phyloP scores from a whole-genome alignment of 2,329 filamentous ascomycete genomes.

The Lithohypha guttulata region DNA sequence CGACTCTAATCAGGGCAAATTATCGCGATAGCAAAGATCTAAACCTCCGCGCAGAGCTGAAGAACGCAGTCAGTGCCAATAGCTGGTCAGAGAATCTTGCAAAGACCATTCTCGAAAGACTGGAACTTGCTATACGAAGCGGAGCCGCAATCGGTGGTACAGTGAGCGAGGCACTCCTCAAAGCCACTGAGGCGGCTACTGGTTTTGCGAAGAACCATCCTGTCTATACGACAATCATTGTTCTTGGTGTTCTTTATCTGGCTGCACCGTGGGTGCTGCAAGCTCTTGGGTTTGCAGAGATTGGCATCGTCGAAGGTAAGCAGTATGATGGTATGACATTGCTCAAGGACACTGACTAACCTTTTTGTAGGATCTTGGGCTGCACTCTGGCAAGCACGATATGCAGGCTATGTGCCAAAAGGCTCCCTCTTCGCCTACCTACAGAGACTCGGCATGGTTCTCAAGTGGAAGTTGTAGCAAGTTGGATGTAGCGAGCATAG shows the following conservation, averaged over 20 bases:
- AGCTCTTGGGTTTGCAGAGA: conserved; percentile 22
- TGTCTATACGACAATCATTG: conserved; percentile 21
- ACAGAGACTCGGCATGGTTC: conserved; percentile 34
- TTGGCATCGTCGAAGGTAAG: conserved; percentile 21
- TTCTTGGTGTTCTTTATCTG: conserved; percentile 21
- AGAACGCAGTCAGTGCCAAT: conserved; percentile 11
- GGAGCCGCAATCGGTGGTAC: conserved; percentile 14
- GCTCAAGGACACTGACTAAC: conserved; percentile 2
- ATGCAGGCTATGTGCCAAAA: conserved; percentile 31
- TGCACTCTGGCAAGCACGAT: conserved; percentile 30
- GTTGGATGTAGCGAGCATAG: too few relatives aligned
- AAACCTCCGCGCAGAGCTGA: neutral
- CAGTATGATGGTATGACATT: neutral
- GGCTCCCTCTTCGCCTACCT: conserved; percentile 34
- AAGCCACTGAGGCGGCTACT: conserved; percentile 14
- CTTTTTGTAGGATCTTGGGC: conserved; percentile 28
- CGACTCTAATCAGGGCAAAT: neutral
- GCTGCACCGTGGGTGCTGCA: conserved; percentile 23
- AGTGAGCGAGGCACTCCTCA: conserved; percentile 14
- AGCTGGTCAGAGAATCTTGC: conserved; percentile 16
- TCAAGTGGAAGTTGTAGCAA: conserved; percentile 13
- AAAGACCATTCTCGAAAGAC: conserved; percentile 12
- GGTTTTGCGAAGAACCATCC: conserved; percentile 22
- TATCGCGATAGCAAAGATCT: neutral
- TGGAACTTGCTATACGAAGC: conserved; percentile 14